A percentile compares a stretch with the other conserved stretches of the same genome.
phyloP scores from a whole-genome alignment of 164 flowering plant species.

The Piper betle region DNA sequence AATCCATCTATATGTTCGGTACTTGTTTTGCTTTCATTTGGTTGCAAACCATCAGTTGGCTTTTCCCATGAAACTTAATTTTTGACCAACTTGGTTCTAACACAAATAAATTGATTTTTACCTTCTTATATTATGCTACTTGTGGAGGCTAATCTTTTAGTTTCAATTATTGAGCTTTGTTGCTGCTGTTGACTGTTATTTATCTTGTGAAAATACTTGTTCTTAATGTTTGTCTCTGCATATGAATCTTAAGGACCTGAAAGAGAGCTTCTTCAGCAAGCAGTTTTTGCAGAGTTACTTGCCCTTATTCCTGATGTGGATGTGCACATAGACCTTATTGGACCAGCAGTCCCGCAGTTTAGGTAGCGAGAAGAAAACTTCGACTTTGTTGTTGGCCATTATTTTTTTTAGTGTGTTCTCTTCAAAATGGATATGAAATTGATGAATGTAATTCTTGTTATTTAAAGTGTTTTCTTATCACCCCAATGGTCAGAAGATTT shows the following conservation, averaged over 20 bases:
- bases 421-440: too few relatives aligned
- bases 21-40: too few relatives aligned
- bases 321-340: slow-evolving; percentile 59
- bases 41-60: too few relatives aligned
- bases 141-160: background rate
- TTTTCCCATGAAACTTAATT: too few relatives aligned
- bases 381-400: background rate
- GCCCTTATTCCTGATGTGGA: slow-evolving; percentile 62
- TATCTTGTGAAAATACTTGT: background rate
- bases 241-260: slow-evolving; percentile 58
- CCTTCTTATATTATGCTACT: too few relatives aligned
- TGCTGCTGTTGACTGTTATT: too few relatives aligned
- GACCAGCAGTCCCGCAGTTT: slow-evolving; percentile 64
- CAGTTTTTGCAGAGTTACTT: slow-evolving; percentile 61
- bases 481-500: too few relatives aligned
- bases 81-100: too few relatives aligned
- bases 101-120: too few relatives aligned
- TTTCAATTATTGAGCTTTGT: background rate
- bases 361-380: slow-evolving; percentile 23
- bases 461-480: too few relatives aligned
- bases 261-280: slow-evolving; percentile 69
- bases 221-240: background rate
- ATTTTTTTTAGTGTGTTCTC: background rate
- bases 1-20: too few relatives aligned
- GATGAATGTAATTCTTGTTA: too few relatives aligned